Base-by-base conservation (phyloP, 2,329 filamentous ascomycete species). In the Trichocomaceae sp. region DNA sequence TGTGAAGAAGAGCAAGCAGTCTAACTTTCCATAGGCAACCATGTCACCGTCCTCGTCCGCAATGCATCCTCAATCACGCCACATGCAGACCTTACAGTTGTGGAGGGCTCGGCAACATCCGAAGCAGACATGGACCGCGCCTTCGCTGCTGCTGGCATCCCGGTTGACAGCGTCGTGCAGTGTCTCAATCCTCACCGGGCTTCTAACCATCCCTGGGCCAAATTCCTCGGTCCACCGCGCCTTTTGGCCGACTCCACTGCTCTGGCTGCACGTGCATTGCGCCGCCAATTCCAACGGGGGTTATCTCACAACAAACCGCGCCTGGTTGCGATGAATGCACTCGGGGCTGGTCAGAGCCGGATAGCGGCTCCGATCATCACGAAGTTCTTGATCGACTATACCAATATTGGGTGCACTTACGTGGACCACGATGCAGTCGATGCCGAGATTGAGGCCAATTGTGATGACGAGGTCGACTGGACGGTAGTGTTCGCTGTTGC, bases 41-140 rank as follows among this genome's bases (percentile, higher is more conserved):
- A 64, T 41, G 69, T 80, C 52, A 77, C 73, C 19, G 75, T 75
- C 8, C 70, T 80, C 13, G 72, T 76, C 54, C 74, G 78, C 31
- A 69, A 72, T 13, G 61, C 71, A 2, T 56, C 66, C 3, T 64
- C 67, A 3, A 61, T 77, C 45, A 46, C 60, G 0, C 29, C 62
- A 1, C 57, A 66, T 13, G 55, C 62, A 1, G 64, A 65, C 52
- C 68, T 80, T 37, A 75, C 66, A 17, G 56, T 75, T 52, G 56
- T 76, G 45, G 52, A 67, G 54, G 77, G 77, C 42, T 64, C 68
- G 33, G 70, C 73, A 1, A 59, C 71, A 29, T 67, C 69, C 10
- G 59, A 60, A 31, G 37, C 64, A n/a, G 69, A 75, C 60, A 64
- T 80, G 52, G n/a, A 55, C 9, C 52, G 42, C 17, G 56, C 47